These are phyloP conservation scores for Monosporozyma servazzii DNA, from an alignment of 805 yeast species.

Conservation along the genomic window DNA sequence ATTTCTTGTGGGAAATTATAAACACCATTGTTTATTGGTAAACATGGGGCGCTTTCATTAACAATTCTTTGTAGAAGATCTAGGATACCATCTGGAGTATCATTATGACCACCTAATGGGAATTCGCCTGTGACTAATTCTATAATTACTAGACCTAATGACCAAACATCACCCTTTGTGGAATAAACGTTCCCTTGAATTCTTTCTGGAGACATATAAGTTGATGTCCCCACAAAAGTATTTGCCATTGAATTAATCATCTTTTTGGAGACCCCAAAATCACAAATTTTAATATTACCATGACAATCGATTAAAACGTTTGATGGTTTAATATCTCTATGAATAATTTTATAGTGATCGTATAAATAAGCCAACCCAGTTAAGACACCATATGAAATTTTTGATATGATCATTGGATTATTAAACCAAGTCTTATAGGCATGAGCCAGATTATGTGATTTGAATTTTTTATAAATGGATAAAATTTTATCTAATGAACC, in stretches of 20 bases:
- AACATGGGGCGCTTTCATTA: conserved; percentile 79
- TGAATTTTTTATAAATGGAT: conserved; percentile 47
- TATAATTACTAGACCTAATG: conserved; percentile 80
- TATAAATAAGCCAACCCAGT: conserved; percentile 78
- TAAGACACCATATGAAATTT: conserved; percentile 65
- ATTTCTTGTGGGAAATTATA: conserved; percentile 35
- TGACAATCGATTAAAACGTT: conserved; percentile 79
- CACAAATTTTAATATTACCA: conserved; percentile 88
- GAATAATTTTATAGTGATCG: conserved; percentile 78
- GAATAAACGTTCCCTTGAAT: conserved; percentile 92
- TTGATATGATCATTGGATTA: conserved; percentile 52
- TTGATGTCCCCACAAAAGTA: conserved; percentile 95
- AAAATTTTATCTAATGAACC: conserved; percentile 81
- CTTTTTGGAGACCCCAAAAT: conserved; percentile 92
- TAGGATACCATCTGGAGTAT: conserved; percentile 73
- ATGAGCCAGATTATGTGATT: conserved; percentile 3
- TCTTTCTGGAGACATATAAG: conserved; percentile 96
- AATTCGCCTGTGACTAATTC: conserved; percentile 81
- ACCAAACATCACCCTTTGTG: conserved; percentile 96
- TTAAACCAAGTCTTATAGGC: conserved; percentile 23
- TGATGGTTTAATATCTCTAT: conserved; percentile 92
- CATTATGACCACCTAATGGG: conserved; percentile 58
- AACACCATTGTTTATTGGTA: conserved; percentile 33
- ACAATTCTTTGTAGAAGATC: conserved; percentile 89
- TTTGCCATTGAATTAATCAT: conserved; percentile 90